Conservation (phyloP, 768 basidiomycete species). For the Mycena capillaripes region DNA sequence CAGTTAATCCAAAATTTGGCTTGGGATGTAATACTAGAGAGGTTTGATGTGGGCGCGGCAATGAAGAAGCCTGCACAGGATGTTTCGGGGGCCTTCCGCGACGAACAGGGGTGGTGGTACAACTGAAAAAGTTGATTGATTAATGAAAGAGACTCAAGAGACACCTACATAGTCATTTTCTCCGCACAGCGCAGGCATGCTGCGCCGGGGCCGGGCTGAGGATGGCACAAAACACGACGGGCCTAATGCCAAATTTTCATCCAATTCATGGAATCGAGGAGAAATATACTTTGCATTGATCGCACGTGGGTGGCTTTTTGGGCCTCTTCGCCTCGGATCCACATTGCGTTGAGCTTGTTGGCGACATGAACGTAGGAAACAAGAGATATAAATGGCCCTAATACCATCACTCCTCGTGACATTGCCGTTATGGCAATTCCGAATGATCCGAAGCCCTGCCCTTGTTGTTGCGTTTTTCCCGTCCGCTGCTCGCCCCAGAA, state of each 20-base stretch:
- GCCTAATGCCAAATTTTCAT: not conserved
- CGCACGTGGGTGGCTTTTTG: slow-evolving; percentile 1
- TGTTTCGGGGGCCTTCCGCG: not conserved
- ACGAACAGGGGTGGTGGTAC: not conserved
- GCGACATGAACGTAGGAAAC: no score
- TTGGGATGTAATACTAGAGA: not conserved
- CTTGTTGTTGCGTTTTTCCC: no score
- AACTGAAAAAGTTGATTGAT: not conserved
- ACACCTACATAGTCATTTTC: not conserved
- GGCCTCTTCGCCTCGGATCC: not conserved
- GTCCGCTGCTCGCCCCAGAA: no score
- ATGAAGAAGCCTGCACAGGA: not conserved
- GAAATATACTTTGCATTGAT: slow-evolving; percentile 4
- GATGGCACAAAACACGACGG: slow-evolving; percentile 14
- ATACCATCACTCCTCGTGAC: no score
- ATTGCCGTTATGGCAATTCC: no score
- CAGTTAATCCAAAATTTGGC: not conserved
- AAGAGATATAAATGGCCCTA: no score
- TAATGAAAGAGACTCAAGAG: not conserved
- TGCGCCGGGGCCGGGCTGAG: slow-evolving; percentile 2
- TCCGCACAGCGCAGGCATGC: slow-evolving; percentile 5
- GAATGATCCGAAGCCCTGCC: no score
- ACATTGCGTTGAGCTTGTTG: not conserved
- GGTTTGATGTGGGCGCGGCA: not conserved
- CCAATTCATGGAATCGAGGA: not conserved